A percentile compares a stretch with the other conserved stretches of the same genome.
Conservation (phyloP, 306 rosid genomes). For the Medicago truncatula region DNA sequence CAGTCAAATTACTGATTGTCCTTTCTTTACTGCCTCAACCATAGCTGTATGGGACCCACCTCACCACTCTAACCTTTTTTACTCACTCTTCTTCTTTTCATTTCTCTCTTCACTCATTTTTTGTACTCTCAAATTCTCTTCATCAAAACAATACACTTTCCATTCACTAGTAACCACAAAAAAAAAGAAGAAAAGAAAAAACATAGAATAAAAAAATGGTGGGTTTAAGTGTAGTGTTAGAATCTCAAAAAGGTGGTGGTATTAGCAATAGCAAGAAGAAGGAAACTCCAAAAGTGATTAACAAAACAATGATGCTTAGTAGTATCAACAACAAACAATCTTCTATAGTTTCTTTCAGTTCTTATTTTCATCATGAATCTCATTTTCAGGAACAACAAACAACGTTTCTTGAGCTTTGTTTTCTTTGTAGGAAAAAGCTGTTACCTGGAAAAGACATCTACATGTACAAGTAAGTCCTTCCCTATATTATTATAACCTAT, state of each 20-base stretch:
- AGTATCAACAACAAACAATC: conserved; percentile 39
- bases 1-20: conserved; percentile 75
- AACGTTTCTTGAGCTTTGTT: conserved; percentile 74
- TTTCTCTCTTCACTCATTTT: background rate
- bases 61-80: background rate
- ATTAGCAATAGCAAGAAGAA: conserved; percentile 36
- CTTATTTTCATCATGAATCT: conserved; percentile 11
- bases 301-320: conserved; percentile 62
- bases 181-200: background rate
- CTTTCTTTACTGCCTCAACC: conserved; percentile 59
- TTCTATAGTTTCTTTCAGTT: conserved; percentile 2
- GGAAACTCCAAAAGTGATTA: conserved; percentile 59
- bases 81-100: background rate
- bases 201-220: conserved; percentile 50
- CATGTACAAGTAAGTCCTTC: conserved; percentile 85
- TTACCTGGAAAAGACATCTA: conserved; percentile 83
- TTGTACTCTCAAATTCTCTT: conserved; percentile 32
- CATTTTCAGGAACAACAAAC: conserved; percentile 34
- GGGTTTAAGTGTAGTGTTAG: conserved; percentile 81
- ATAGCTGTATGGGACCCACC: conserved; percentile 70
- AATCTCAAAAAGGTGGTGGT: conserved; percentile 52
- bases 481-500: background rate
- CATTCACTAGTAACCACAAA: background rate
- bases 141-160: conserved; percentile 19
- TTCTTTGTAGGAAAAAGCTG: conserved; percentile 68